Evolutionary conservation across 1,139 yeast genomes (phyloP), one percentile per base, ranked within the genome.

Genomic region (Yamadazyma dendronema): DNA sequence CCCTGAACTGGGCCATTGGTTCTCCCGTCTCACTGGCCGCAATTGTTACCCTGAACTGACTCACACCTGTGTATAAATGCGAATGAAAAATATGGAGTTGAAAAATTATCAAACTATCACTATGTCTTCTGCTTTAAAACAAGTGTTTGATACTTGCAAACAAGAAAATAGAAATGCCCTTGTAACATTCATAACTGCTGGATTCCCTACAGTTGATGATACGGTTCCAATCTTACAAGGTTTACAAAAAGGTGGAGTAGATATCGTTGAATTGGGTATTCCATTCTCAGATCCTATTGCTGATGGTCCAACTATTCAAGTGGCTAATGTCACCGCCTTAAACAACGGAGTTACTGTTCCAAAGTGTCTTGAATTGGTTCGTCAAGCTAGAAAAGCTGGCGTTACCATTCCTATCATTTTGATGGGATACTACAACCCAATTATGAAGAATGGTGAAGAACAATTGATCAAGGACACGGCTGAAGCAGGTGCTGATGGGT

Each of bases 231-330:
- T 90, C 50, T 61, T 94, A 59, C 77, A 82, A 57, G 92, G 94
- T 22, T 78, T 92, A 67, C 97, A 92, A 67, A 85, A 78, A 31
- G 97, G 95, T 47, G 99, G 99, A 43, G 94, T 87, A 16, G 98
- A 92, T 58, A 77, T 92, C 45, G 87, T 92, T 49, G 99, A 92
- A 66, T 68, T 92, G 35, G 98, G 99, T 44, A 69, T 94, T 56
- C 99, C 99, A 30, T 92, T 92, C 61, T 84, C 96, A n/a, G 99
- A 92, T 59, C 98, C 99, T 30, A 88, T 92, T 55, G 99, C 97
- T 30, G 99, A 92, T 61, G 99, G 99, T 33, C 96, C 97, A 28
- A 88, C 95, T 12, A 92, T 92, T 52, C 98, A 92, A 64, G 79
- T 71, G 27, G 88, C 97, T 28, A 90, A 90, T 63, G 77, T 77